Evolutionary conservation across 2,329 filamentous ascomycete species (phyloP), one percentile per base, ranked within the genome.

Genomic region (Septoria linicola): DNA sequence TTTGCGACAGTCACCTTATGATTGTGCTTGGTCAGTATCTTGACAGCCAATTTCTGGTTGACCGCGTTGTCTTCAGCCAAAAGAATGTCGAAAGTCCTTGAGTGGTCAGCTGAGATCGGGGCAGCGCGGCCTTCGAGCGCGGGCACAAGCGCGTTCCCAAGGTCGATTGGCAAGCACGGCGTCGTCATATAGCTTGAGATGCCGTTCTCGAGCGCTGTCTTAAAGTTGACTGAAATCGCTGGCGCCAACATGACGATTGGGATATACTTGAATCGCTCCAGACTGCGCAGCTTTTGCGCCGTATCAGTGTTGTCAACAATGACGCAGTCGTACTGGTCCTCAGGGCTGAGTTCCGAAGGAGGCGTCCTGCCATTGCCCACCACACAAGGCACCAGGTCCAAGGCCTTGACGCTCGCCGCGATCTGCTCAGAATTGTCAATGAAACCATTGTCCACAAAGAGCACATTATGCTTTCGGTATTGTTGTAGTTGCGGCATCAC

Each of bases 111-210:
- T 44, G 95, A 83, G 10, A 89, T 88, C 1, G 92, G 92, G 10
- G 91, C 93, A 4, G 92, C 91, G 46, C 92, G 81, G 63, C 95
- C 95, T 72, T 97, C 93, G 19, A 99, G 77, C 2, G 93, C 93
- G 5, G 93, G 93, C 14, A 97, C 88, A 81, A 99, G 91, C 60
- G 91, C 92, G 65, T 97, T 97, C 54, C 90, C 91, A 52, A 99
- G 76, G 70, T 99, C 93, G 57, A 96, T 95, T 4, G 92, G 83
- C 65, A 92, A 81, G 72, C 93, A 97, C 7, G 93, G 93, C 13
- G 90, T 96, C 1, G 93, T 97, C 90, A 97, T 96, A 72, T 96
- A 97, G 43, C 91, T 96, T n/a, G 91, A 95, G 61, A 99, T 96
- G 57, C 93, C 92, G 58, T 97, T 80, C 68, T 97, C 93, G 53